Base-by-base conservation (phyloP, 2,329 filamentous ascomycete species). In the Gremmenia infestans region DNA sequence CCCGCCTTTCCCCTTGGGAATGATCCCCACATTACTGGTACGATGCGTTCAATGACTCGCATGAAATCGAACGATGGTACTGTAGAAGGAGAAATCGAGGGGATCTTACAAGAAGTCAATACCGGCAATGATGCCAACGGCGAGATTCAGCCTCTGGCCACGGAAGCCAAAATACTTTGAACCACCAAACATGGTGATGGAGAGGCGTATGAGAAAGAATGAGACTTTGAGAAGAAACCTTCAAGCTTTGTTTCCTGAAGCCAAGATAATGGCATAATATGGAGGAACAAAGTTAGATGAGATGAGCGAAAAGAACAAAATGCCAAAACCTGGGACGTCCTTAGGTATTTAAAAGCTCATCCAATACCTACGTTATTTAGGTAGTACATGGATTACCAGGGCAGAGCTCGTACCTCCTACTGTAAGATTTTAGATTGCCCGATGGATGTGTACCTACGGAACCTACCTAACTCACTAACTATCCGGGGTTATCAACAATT, bases 61-160 rank as follows among this genome's bases (percentile, higher is more conserved):
- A 35, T 19, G 17, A 42, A 49, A 42, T 37, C 12, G 39, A 35
- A 40, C 22, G 32, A 37, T 11, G 17, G 4, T n/a, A n/a, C n/a
- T n/a, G n/a, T 28, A 19, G n/a, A 36, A 43, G 15, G 19, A 49
- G 12, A 19, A 40, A 50, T 19, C 43, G 15, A 77, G 76, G 22
- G 77, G 71, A 80, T 23, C 36, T 67, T 54, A 83, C 60, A 88
- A 74, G 68, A 89, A 89, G 71, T 89, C 86, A 50, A 85, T 81
- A 65, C 87, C 87, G 56, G 87, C 87, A 65, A 90, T 80, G n/a
- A 84, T 73, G 59, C 83, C 83, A 63, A 91, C 82, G 53, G 86
- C 86, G 70, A 82, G 78, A 74, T 87, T 88, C 61, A 90, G 81
- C 70, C 73, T 72, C 36, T 79, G 74, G 74, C 87, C 87, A 54